Base-by-base conservation (phyloP, 2,329 filamentous ascomycete species). In the Westerdykella sp. region DNA sequence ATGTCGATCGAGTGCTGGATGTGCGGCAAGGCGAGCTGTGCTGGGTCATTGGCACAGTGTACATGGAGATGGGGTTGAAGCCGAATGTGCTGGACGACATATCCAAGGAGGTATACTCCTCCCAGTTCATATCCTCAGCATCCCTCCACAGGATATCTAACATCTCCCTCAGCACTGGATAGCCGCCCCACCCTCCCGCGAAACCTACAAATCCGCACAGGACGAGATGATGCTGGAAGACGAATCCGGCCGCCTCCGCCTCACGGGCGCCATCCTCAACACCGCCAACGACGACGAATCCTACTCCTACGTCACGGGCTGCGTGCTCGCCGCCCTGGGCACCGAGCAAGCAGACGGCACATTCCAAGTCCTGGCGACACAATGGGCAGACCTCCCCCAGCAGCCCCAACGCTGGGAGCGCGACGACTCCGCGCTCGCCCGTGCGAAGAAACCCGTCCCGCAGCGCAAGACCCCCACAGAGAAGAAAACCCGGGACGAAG, bases 61-160 rank as follows among this genome's bases (percentile, higher is more conserved):
- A 95, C 66, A 95, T 97, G 85, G 88, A 97, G 51, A 90, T 98
- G 87, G 80, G 86, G 2, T 69, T 96, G 59, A 98, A 98, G 71
- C 93, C 94, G 1, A 95, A 94, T 61, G 91, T 98, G 64, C 72
- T 98, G 28, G 90, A 96, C 46, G 93, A 98, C 57, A 86, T 98
- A 34, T 85, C 87, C 34, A 95, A 94, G 69, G 91, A 96, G 67
- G 87, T 90, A 70, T 13, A 21, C 25, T 25, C 28, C n/a, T 14
- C n/a, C 23, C 23, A 6, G 32, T 12, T 28, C 7, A 28, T 7
- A 28, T 28, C 25, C 25, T 25, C 5, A 5, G 9, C 25, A 28
- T 28, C 18, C 6, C 18, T 21, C 18, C 18, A 10, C 25, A 28
- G 25, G 9, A n/a, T 30, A 4, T 6, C 11, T 36, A 5, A 35